These are phyloP conservation scores for Dichotomopilus funicola DNA, from an alignment of 2,329 filamentous ascomycete genomes.

Conservation along the genomic window DNA sequence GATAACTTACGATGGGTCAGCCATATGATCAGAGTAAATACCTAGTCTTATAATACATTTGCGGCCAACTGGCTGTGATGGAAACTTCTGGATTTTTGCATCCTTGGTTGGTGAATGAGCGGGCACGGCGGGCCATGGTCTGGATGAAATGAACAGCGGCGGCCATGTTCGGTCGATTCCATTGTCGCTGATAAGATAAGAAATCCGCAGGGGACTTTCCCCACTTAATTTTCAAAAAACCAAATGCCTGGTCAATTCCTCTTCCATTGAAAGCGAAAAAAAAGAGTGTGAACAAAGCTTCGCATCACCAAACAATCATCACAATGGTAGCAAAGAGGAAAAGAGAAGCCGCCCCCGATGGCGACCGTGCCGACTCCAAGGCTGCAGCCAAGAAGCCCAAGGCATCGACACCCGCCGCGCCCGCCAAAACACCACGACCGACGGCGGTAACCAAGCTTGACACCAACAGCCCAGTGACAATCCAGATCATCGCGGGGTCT, in stretches of 20 bases:
- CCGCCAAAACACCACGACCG: slow-evolving; percentile 7
- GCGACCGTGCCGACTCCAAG: slow-evolving; percentile 12
- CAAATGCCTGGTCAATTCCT: not conserved
- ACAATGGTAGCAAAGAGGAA: slow-evolving; percentile 28
- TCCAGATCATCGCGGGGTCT: slow-evolving; percentile 87
- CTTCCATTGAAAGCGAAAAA: not conserved
- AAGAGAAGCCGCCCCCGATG: slow-evolving; percentile 22
- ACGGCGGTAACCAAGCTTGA: slow-evolving; percentile 17
- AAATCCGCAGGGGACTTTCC: not conserved
- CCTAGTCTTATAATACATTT: not conserved
- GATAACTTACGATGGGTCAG: slow-evolving; percentile 13
- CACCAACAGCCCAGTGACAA: slow-evolving; percentile 38
- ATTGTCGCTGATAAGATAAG: slow-evolving; percentile 10
- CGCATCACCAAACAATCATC: slow-evolving; percentile 5
- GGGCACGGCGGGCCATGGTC: no score
- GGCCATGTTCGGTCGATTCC: no score
- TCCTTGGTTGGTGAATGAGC: no score
- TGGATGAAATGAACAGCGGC: no score
- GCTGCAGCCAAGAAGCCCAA: slow-evolving; percentile 19
- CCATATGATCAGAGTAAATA: slow-evolving; percentile 10
- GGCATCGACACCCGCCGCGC: not conserved
- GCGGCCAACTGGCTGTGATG: not conserved
- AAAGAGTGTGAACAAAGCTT: not conserved
- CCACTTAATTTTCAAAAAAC: slow-evolving; percentile 17
- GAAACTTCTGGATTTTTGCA: not conserved